Evolutionary conservation across 768 basidiomycete genomes (phyloP), one percentile per base, ranked within the genome.

Genomic region (Grammothele lineata): DNA sequence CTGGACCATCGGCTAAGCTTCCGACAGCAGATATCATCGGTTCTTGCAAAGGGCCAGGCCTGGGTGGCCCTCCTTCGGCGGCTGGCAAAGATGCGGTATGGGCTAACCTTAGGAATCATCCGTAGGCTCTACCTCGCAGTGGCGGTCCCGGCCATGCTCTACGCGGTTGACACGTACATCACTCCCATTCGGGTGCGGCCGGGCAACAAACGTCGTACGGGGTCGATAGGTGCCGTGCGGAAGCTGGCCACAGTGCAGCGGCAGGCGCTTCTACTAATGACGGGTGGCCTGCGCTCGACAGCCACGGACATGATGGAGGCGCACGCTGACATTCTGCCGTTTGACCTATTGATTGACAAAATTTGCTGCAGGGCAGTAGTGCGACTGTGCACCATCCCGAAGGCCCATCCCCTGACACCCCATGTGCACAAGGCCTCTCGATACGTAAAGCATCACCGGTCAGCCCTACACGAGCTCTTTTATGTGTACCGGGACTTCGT

Each of bases 1-100:
- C 18, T 69, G 1, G 67, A 70, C 53, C 40, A 58, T 1, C 56
- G 57, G 30, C 50, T 71, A 4, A n/a, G 48, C 0, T 70, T 60
- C 50, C 47, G 57, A 6, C 53, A 25, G 41, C 53, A 55, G 27
- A 42, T 27, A 23, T 52, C 33, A 22, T 49, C 39, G 18, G 57
- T 53, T 12, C 59, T 0, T 46, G 37, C 5, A 62, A 59, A 48
- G 63, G 62, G 11, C 34, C 38, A 10, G 37, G 51, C n/a, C 56
- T 14, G 7, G 57, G 45, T 57, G 1, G 36, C 32, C 0, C 51
- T 56, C 30, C 51, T 62, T 36, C 9, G 48, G 8, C 33, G 60
- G 2, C 14, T 67, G 9, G 54, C 58, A 12, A 48, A 53, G 21
- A 40, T 39, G 3, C 43, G 51, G 5, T 51, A 37, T 2, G 66